Percentiles rank a stretch among this genome's conserved stretches.
Evolutionary conservation across 2,329 filamentous ascomycete species (phyloP).

Genomic region (Botrytis aclada): DNA sequence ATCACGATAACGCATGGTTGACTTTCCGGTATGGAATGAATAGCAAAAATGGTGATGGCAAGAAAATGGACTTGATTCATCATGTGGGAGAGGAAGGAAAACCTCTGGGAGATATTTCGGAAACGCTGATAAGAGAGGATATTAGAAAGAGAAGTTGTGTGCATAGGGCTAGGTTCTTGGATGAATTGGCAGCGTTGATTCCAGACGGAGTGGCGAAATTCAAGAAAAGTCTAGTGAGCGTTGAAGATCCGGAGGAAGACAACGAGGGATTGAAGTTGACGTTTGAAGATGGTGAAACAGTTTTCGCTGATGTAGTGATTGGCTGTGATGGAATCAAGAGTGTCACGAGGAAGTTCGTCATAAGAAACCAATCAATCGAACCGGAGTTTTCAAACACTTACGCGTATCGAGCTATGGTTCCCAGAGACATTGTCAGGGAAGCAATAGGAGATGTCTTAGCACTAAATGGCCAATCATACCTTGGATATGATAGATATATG

Average conservation of each 20-base stretch:
- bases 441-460: slow-evolving; percentile 50
- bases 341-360: slow-evolving; percentile 49
- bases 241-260: neutral
- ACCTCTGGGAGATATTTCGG: neutral
- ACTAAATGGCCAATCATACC: slow-evolving; percentile 21
- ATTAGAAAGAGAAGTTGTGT: slow-evolving; percentile 14
- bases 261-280: neutral
- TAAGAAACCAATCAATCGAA: slow-evolving; percentile 41
- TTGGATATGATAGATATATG: slow-evolving; percentile 20
- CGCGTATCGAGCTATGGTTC: slow-evolving; percentile 60
- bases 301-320: slow-evolving; percentile 48
- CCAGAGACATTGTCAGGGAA: slow-evolving; percentile 52
- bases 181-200: slow-evolving; percentile 7
- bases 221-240: neutral
- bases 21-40: slow-evolving; percentile 14
- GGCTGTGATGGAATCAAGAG: slow-evolving; percentile 66
- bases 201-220: slow-evolving; percentile 10
- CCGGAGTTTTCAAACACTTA: slow-evolving; percentile 53
- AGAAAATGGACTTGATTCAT: neutral
- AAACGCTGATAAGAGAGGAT: neutral
- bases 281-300: slow-evolving; percentile 11
- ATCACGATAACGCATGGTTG: slow-evolving; percentile 27
- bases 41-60: neutral
- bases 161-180: slow-evolving; percentile 13
- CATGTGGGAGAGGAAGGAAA: neutral